Evolutionary conservation across 441 rosid species (phyloP).

Genomic region (Biscutella laevigata): DNA sequence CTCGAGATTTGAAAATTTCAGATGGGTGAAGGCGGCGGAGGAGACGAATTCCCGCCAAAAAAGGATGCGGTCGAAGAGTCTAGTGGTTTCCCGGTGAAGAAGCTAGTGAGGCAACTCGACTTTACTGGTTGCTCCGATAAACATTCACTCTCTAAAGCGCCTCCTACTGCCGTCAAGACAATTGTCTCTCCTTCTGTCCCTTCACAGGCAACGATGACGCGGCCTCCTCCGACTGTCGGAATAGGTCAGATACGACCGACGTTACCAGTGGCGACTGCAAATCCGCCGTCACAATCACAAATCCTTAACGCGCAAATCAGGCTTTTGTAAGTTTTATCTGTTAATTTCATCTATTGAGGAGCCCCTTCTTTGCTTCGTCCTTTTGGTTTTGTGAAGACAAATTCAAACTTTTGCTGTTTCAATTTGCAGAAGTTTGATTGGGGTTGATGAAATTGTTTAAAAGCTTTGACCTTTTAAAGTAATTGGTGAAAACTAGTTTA

Average conservation of each 20-base stretch:
- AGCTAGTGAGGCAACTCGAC: conserved; percentile 75
- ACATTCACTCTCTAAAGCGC: conserved; percentile 40
- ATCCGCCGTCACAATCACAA: conserved; percentile 29
- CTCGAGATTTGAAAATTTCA: conserved; percentile 19
- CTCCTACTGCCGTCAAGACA: conserved; percentile 16
- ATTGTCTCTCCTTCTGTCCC: conserved; percentile 11
- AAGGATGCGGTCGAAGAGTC: conserved; percentile 28
- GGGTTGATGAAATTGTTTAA: neutral
- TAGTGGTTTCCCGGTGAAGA: conserved; percentile 48
- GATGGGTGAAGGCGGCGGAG: conserved; percentile 43
- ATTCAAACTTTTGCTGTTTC: neutral
- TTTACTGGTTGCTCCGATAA: conserved; percentile 44
- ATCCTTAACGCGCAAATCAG: conserved; percentile 29
- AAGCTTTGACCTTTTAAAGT: neutral
- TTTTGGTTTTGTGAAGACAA: neutral
- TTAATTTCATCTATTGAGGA: too few relatives aligned
- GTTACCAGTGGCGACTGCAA: conserved; percentile 23
- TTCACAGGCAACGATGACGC: conserved; percentile 16
- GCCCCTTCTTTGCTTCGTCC: too few relatives aligned
- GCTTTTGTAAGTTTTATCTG: conserved; percentile 40
- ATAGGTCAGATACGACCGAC: conserved; percentile 24
- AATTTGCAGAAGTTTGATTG: neutral
- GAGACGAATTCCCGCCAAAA: conserved; percentile 52
- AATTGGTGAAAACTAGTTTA: neutral
- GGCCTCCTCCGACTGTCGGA: conserved; percentile 16